These are phyloP conservation scores for Trichosporon faecale DNA, from an alignment of 1,284 basidiomycete genomes.

Conservation along the genomic window DNA sequence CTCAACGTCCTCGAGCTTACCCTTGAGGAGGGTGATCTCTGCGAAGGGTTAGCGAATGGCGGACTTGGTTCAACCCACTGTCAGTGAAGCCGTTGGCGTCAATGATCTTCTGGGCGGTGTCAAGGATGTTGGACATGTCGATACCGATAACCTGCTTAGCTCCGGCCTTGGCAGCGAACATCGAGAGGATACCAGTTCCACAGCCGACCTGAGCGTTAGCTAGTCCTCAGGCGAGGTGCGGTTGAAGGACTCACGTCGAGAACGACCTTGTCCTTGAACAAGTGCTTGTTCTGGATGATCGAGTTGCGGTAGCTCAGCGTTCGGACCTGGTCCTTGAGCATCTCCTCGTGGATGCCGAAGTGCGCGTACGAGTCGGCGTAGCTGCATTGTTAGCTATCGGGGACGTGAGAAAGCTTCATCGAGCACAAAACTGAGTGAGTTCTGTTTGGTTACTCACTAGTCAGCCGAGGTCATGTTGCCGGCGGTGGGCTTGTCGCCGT, in stretches of 20 bases:
- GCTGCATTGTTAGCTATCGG: constrained; percentile 58
- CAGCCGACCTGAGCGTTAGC: constrained; percentile 65
- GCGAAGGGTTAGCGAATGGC: constrained; percentile 19
- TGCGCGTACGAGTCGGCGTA: constrained; percentile 83
- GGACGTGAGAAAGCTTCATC: neutral
- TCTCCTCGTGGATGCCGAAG: constrained; percentile 91
- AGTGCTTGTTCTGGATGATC: constrained; percentile 89
- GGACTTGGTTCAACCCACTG: constrained; percentile 59
- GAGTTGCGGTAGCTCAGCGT: constrained; percentile 93
- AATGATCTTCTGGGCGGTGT: constrained; percentile 96
- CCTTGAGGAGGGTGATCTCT: constrained; percentile 95
- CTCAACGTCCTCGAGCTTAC: constrained; percentile 90
- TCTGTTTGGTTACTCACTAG: constrained; percentile 41
- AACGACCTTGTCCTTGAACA: constrained; percentile 95
- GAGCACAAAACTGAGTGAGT: neutral
- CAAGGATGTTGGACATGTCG: constrained; percentile 99
- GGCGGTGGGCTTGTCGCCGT: constrained; percentile 42
- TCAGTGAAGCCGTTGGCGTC: constrained; percentile 92
- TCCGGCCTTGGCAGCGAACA: constrained; percentile 98
- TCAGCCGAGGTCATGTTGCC: constrained; percentile 49
- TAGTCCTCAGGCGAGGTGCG: neutral
- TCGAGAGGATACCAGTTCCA: constrained; percentile 96
- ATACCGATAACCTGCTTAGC: constrained; percentile 96
- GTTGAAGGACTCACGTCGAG: constrained; percentile 67
- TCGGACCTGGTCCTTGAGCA: constrained; percentile 96